These are phyloP conservation scores for Solanum lycopersicoides DNA, from an alignment of 257 asterid species.

Conservation along the genomic window DNA sequence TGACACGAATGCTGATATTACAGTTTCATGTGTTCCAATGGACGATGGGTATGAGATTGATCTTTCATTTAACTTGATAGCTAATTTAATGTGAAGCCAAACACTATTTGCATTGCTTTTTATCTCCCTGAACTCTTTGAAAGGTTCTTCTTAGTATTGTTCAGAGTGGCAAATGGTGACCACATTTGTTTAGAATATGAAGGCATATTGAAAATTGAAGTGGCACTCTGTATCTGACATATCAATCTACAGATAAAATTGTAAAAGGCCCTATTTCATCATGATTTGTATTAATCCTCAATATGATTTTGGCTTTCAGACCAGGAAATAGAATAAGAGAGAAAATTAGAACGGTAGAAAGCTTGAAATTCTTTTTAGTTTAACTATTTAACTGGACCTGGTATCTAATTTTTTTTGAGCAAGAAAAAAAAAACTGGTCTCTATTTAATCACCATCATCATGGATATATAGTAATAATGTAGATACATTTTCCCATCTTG, in stretches of 20 bases:
- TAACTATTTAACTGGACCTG: not conserved
- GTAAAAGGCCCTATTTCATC: not conserved
- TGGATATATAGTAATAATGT: not conserved
- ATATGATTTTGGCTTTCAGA: not conserved
- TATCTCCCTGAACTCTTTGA: not conserved
- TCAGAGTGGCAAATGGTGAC: not conserved
- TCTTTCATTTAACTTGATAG: not conserved
- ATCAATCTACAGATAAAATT: not conserved
- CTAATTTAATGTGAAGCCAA: not conserved
- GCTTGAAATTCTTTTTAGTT: not conserved
- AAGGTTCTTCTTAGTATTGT: not conserved
- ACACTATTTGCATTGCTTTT: not conserved
- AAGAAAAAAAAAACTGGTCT: not conserved
- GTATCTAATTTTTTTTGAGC: not conserved
- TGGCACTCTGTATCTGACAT: not conserved
- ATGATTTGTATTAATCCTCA: not conserved
- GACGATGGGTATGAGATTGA: constrained; percentile 54
- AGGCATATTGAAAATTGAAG: not conserved
- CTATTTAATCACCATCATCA: not conserved
- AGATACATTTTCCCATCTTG: not conserved
- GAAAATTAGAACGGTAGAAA: not conserved
- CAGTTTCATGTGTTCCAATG: constrained; percentile 93
- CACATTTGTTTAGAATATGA: not conserved
- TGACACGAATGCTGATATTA: constrained; percentile 84
- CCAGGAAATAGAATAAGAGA: not conserved